Conservation (phyloP, 2,329 filamentous ascomycete species). For the Trichoderma brevicompactum region DNA sequence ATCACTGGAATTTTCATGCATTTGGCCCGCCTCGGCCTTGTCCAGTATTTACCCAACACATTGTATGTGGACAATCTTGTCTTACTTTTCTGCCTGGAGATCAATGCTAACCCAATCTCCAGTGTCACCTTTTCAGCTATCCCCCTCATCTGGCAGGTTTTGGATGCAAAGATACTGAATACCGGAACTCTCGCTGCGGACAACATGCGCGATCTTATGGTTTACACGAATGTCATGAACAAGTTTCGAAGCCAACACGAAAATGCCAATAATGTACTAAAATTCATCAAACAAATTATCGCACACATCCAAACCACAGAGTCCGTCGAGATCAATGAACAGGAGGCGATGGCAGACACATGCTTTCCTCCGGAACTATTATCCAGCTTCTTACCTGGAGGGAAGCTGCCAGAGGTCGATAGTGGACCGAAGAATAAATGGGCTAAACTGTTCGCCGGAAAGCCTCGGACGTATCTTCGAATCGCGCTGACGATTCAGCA, state of each 20-base stretch:
- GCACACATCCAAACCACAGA: constrained; percentile 22
- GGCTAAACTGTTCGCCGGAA: constrained; percentile 7
- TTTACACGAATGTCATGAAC: constrained; percentile 27
- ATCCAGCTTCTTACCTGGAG: background rate
- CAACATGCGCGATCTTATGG: constrained; percentile 19
- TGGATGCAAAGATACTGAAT: constrained; percentile 22
- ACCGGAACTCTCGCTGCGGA: constrained; percentile 14
- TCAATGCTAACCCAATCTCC: background rate
- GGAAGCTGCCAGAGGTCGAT: background rate
- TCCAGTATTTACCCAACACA: constrained; percentile 24
- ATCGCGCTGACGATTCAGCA: constrained; percentile 23
- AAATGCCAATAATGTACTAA: constrained; percentile 19
- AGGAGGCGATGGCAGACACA: background rate
- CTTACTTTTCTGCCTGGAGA: background rate
- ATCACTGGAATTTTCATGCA: constrained; percentile 19
- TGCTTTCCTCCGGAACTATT: constrained; percentile 6
- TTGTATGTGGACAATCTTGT: background rate
- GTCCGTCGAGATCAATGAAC: constrained; percentile 6
- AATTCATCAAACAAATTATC: constrained; percentile 23
- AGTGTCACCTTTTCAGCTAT: constrained; percentile 19
- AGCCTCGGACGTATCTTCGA: constrained; percentile 14
- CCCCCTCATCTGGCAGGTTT: constrained; percentile 23
- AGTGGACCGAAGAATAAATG: constrained; percentile 13
- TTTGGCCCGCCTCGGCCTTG: constrained; percentile 11
- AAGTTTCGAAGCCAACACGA: constrained; percentile 20